Percentiles rank a stretch among this genome's conserved stretches.
Evolutionary conservation across 495 filamentous ascomycete genomes (phyloP).

Genomic region (Trichoderma gamsii): DNA sequence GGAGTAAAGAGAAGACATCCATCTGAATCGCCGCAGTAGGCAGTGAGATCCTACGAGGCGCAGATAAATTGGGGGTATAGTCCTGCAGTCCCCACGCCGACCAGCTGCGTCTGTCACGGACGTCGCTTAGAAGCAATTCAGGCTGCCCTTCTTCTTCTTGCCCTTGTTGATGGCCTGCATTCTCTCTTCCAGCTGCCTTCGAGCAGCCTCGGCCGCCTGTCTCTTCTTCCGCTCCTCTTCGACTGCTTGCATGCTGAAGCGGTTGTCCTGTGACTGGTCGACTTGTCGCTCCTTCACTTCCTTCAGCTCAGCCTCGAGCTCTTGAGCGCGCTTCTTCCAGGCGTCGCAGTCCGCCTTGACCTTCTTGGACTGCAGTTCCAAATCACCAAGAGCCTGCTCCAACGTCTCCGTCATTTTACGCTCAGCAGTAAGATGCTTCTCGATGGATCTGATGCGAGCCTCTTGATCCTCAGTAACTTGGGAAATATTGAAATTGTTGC

Average conservation of each 20-base stretch:
- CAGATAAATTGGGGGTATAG: constrained; percentile 3
- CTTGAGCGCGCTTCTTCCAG: constrained; percentile 76
- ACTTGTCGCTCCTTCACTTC: constrained; percentile 48
- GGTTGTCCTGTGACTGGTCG: constrained; percentile 43
- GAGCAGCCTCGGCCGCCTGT: constrained; percentile 78
- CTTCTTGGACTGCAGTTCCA: constrained; percentile 80
- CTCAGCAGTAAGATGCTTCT: constrained; percentile 93
- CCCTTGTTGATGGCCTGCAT: constrained; percentile 93
- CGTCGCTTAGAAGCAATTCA: constrained; percentile 82
- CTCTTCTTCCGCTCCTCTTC: constrained; percentile 90
- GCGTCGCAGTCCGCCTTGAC: constrained; percentile 80
- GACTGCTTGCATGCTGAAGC: constrained; percentile 84
- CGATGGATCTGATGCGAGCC: constrained; percentile 86
- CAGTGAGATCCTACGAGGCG: constrained; percentile 7
- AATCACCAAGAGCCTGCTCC: constrained; percentile 90
- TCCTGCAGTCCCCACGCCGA: neutral
- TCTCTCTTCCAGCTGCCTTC: constrained; percentile 81
- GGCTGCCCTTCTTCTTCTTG: constrained; percentile 92
- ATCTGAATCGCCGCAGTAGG: neutral
- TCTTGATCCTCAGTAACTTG: constrained; percentile 90
- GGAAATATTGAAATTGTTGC: constrained; percentile 61
- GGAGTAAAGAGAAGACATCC: neutral
- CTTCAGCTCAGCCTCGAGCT: constrained; percentile 71
- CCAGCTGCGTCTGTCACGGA: neutral
- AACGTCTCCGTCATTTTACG: constrained; percentile 92